A percentile compares a stretch with the other conserved stretches of the same genome.
Conservation (phyloP, 2,329 filamentous ascomycete genomes). For the Arachnomyces sp. region DNA sequence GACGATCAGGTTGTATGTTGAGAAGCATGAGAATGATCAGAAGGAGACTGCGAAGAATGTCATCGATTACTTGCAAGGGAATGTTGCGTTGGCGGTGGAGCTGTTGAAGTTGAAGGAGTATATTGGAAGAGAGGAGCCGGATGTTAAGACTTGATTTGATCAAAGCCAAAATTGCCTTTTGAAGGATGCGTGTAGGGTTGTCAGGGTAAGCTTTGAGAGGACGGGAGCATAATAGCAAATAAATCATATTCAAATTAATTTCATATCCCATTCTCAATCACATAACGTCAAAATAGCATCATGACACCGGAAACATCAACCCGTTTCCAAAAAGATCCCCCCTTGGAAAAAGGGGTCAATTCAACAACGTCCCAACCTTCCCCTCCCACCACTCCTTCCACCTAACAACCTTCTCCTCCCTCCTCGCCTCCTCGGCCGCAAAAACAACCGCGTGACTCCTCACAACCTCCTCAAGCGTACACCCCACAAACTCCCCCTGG, state of each 20-base stretch:
- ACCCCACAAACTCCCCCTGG: constrained; percentile 70
- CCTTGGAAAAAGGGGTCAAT: too few species aligned
- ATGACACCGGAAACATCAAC: too few species aligned
- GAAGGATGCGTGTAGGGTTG: not conserved
- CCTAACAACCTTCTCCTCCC: constrained; percentile 60
- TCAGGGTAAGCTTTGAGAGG: too few species aligned
- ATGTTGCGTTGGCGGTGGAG: constrained; percentile 75
- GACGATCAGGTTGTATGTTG: constrained; percentile 93
- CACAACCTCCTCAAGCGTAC: constrained; percentile 78
- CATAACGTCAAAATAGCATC: too few species aligned
- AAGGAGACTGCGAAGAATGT: constrained; percentile 73
- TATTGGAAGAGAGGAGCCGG: constrained; percentile 83
- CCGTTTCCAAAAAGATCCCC: too few species aligned
- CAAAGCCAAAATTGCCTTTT: not conserved
- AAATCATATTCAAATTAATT: too few species aligned
- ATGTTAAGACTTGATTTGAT: constrained; percentile 76
- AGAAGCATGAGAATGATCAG: constrained; percentile 82
- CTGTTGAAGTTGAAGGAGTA: constrained; percentile 91
- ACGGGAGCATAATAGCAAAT: too few species aligned
- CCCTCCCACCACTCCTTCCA: constrained; percentile 70
- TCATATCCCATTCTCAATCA: too few species aligned
- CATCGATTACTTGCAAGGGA: constrained; percentile 87
- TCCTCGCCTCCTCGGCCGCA: constrained; percentile 81
- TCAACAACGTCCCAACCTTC: constrained; percentile 33
- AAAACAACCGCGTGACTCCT: constrained; percentile 89